Conservation (phyloP, 2,329 filamentous ascomycete genomes). For the Verticillium alfalfae region DNA sequence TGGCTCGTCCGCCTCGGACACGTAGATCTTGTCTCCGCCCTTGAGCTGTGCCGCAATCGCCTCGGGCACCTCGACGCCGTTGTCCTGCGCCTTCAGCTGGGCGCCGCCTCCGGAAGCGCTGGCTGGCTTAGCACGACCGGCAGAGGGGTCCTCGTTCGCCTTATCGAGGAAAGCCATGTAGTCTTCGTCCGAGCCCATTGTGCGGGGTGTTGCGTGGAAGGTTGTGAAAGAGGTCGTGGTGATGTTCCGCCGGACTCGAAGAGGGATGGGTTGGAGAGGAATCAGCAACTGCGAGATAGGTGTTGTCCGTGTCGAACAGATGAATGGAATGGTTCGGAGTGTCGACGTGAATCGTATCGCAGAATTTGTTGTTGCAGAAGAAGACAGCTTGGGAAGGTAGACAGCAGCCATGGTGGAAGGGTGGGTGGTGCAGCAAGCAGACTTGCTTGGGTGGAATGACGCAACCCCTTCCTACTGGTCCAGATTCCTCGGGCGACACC, state of each 20-base stretch:
- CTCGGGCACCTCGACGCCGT: slow-evolving; percentile 54
- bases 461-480: not conserved
- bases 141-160: slow-evolving; percentile 73
- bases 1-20: slow-evolving; percentile 79
- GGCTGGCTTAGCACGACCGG: slow-evolving; percentile 37
- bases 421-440: not conserved
- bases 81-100: slow-evolving; percentile 47
- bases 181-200: slow-evolving; percentile 71
- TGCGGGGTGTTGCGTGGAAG: slow-evolving; percentile 12
- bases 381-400: not conserved
- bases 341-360: not conserved
- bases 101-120: slow-evolving; percentile 13
- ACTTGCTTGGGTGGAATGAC: not conserved
- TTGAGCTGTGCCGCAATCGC: slow-evolving; percentile 44
- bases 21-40: slow-evolving; percentile 57
- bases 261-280: not conserved
- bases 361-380: not conserved
- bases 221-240: slow-evolving; percentile 11
- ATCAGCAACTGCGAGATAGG: not conserved
- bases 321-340: not conserved
- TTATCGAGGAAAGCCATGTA: slow-evolving; percentile 84
- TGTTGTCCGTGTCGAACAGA: not conserved
- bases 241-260: slow-evolving; percentile 5
- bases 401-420: not conserved
- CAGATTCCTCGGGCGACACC: not conserved